Evolutionary conservation across 306 rosid species (phyloP), one percentile per base, ranked within the genome.

Genomic region (Glycyrrhiza uralensis): DNA sequence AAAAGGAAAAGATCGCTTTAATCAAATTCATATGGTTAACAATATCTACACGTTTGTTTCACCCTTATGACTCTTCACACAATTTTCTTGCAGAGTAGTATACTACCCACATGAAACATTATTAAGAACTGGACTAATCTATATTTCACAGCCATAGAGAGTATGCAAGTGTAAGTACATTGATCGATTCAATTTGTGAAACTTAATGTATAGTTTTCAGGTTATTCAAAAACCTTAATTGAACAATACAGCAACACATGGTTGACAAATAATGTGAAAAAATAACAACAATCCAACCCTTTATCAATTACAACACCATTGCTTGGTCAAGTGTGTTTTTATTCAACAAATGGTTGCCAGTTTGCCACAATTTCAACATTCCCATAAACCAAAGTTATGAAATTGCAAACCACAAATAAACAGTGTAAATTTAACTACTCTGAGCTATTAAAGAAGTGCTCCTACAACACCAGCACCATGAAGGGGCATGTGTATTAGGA

Each of bases 401-500:
- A 32, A 59, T 29, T 32, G 3, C 23, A 51, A 58, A 29, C 36
- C 50, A 23, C 61, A 44, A 19, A 24, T 19, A 8, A 8, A 28
- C 39, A 66, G 5, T 11, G 32, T 4, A 54, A 41, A 54, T 17
- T 17, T 2, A 33, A 66, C 67, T 51, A 50, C 17, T 76, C 50
- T 67, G 26, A 28, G 58, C 39, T 69, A 20, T 36, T 2, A 68
- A 75, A 70, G 47, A 28, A 66, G 23, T 41, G 45, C 69, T 76
- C 65, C 59, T 18, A 28, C 4, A 49, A 33, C 72, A 74, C 29
- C 41, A 51, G 61, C 3, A 4, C 66, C 22, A 45, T 44, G n/a
- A 47, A 47, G 44, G 41, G 47, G 39, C n/a, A n/a, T n/a, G 19
- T 61, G 62, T 8, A n/a, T 74, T 75, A 88, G 51, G 3, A 9